These are phyloP conservation scores for Echria macrotheca DNA, from an alignment of 495 filamentous ascomycete species.

Conservation along the genomic window DNA sequence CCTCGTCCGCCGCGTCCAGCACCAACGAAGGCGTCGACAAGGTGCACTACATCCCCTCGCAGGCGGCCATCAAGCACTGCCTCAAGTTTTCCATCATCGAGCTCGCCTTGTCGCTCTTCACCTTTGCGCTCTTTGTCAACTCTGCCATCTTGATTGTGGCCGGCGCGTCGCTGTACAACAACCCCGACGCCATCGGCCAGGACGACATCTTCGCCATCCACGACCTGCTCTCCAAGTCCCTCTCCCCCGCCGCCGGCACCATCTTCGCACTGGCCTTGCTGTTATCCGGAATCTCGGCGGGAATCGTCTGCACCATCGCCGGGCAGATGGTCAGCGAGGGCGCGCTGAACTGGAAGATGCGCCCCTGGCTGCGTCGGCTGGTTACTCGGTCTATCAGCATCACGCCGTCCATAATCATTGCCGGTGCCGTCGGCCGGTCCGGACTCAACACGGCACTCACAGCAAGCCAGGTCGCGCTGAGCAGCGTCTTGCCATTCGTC, in stretches of 20 bases:
- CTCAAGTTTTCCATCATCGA: slow-evolving; percentile 76
- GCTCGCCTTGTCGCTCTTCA: slow-evolving; percentile 72
- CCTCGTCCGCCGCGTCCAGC: slow-evolving; percentile 22
- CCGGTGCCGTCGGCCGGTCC: slow-evolving; percentile 52
- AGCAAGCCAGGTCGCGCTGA: slow-evolving; percentile 73
- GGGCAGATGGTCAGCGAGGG: slow-evolving; percentile 56
- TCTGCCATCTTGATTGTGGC: slow-evolving; percentile 85
- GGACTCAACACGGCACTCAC: slow-evolving; percentile 71
- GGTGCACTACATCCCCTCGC: slow-evolving; percentile 66
- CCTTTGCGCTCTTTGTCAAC: slow-evolving; percentile 93
- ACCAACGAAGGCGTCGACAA: slow-evolving; percentile 35
- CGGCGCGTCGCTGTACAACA: slow-evolving; percentile 68
- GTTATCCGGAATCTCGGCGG: slow-evolving; percentile 48
- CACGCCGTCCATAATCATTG: slow-evolving; percentile 70
- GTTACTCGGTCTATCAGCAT: slow-evolving; percentile 61
- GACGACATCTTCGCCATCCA: slow-evolving; percentile 83
- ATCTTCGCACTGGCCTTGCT: slow-evolving; percentile 53
- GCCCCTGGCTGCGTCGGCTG: slow-evolving; percentile 47
- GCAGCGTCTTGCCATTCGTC: slow-evolving; percentile 75
- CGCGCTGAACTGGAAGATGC: slow-evolving; percentile 55
- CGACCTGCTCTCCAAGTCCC: slow-evolving; percentile 59
- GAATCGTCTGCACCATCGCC: slow-evolving; percentile 55
- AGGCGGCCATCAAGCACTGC: slow-evolving; percentile 70
- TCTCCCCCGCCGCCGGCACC: slow-evolving; percentile 64
- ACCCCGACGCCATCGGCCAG: slow-evolving; percentile 43